Conservation (phyloP, 73 alveolate species). For the Paramecium primaurelia region DNA sequence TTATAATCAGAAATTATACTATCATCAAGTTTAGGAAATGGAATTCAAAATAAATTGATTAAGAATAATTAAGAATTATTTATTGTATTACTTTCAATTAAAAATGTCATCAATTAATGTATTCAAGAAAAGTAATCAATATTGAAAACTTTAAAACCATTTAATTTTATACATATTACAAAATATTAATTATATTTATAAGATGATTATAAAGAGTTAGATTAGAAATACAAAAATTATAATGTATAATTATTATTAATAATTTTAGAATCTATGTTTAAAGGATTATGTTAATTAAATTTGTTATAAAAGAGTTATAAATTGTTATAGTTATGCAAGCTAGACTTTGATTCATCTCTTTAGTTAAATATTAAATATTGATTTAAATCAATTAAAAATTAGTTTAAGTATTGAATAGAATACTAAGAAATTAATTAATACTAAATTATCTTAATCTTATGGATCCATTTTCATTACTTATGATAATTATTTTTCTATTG, state of each 20-base stretch:
- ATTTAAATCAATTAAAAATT: background rate
- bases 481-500: background rate
- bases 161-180: background rate
- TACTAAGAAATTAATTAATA: background rate
- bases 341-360: background rate
- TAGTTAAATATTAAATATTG: background rate
- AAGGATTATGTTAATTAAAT: background rate
- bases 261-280: background rate
- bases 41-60: background rate
- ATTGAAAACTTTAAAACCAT: background rate
- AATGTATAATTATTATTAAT: background rate
- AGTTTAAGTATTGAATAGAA: background rate
- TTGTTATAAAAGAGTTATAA: background rate
- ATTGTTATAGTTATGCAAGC: conserved; percentile 9
- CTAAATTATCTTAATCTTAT: background rate
- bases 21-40: background rate
- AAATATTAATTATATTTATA: background rate
- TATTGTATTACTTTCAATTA: background rate
- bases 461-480: background rate
- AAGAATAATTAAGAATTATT: background rate
- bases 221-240: background rate
- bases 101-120: background rate
- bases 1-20: background rate
- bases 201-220: background rate
- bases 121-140: background rate